phyloP scores from a whole-genome alignment of 257 asterid species.

The Solanum chilense region DNA sequence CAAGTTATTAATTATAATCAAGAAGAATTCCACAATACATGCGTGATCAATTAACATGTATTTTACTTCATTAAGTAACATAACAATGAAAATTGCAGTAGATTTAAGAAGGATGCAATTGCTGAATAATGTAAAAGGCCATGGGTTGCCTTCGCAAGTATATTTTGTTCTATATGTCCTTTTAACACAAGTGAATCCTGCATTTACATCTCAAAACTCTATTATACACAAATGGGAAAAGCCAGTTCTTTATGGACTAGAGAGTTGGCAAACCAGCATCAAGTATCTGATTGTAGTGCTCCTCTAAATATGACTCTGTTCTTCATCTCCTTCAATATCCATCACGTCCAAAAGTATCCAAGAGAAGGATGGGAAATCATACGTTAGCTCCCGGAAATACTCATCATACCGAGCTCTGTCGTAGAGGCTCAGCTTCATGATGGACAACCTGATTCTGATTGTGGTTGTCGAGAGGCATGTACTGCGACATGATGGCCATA shows the following conservation, averaged over 20 bases:
- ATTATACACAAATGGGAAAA: not conserved
- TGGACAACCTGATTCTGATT: constrained; percentile 57
- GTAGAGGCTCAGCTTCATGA: constrained; percentile 51
- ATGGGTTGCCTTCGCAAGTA: not conserved
- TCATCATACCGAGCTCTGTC: constrained; percentile 34
- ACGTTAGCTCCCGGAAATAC: not conserved
- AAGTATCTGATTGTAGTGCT: not conserved
- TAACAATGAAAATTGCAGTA: too few relatives aligned
- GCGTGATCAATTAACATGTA: too few relatives aligned
- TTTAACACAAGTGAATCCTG: not conserved
- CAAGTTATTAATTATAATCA: not conserved
- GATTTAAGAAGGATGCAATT: not conserved
- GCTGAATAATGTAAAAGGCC: not conserved
- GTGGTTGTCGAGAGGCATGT: constrained; percentile 82
- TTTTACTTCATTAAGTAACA: too few relatives aligned
- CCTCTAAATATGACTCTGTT: not conserved
- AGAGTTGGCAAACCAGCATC: not conserved
- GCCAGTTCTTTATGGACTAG: not conserved
- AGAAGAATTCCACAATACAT: too few relatives aligned
- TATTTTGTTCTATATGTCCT: not conserved
- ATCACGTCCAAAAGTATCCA: not conserved
- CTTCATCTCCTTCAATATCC: not conserved
- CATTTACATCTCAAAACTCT: not conserved
- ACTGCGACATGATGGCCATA: constrained; percentile 96
- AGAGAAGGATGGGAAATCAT: not conserved